Evolutionary conservation across 495 filamentous ascomycete genomes (phyloP).

Genomic region (Chaetomium fimeti): DNA sequence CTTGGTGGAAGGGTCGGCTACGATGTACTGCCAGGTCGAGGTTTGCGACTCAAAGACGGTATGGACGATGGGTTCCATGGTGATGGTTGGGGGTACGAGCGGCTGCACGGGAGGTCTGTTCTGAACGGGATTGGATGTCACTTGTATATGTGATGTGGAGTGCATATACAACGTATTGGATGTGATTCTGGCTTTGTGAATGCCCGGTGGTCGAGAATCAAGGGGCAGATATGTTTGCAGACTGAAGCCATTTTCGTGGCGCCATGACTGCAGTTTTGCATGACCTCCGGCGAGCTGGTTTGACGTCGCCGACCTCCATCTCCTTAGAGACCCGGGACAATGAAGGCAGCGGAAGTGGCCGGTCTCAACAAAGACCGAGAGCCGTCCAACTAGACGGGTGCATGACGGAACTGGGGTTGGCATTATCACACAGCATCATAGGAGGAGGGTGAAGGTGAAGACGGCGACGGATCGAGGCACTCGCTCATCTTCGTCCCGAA

Average conservation of each 20-base stretch:
- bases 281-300: not conserved
- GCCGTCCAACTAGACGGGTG: not conserved
- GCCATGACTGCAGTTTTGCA: not conserved
- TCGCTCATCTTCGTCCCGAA: not conserved
- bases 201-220: not conserved
- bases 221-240: not conserved
- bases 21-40: conserved; percentile 63
- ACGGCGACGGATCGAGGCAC: not conserved
- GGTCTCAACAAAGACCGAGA: not conserved
- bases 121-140: not conserved
- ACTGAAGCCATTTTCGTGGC: not conserved
- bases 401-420: not conserved
- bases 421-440: not conserved
- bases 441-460: not conserved
- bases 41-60: conserved; percentile 39
- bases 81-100: not conserved
- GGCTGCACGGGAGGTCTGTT: not conserved
- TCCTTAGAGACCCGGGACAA: not conserved
- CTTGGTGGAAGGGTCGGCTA: conserved; percentile 50
- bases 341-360: not conserved
- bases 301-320: conserved; percentile 7
- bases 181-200: not conserved
- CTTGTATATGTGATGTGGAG: not conserved
- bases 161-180: not conserved
- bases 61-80: conserved; percentile 32